A percentile compares a stretch with the other conserved stretches of the same genome.
Conservation (phyloP, 2,329 filamentous ascomycete species). For the Sporothrix pseudoabietina region DNA sequence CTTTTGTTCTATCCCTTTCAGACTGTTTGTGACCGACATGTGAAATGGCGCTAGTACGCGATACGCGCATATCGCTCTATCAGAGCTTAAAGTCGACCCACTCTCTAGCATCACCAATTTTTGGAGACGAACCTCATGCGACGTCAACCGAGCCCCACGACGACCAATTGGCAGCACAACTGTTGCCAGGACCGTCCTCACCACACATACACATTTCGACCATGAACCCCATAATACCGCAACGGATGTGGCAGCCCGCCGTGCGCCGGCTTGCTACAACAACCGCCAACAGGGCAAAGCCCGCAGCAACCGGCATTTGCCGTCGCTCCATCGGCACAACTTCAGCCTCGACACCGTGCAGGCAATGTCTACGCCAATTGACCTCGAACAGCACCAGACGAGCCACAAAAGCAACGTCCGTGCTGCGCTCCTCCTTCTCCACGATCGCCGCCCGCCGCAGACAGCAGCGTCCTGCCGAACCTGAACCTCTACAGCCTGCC, state of each 20-base stretch:
- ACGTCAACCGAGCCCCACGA: not conserved
- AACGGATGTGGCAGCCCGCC: slow-evolving; percentile 22
- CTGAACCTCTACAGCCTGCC: slow-evolving; percentile 51
- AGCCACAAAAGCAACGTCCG: not conserved
- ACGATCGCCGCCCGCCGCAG: not conserved
- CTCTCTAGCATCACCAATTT: slow-evolving; percentile 25
- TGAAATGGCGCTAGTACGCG: slow-evolving; percentile 12
- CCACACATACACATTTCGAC: not conserved
- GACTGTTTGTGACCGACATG: not conserved
- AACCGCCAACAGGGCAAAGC: not conserved
- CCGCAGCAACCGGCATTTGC: not conserved
- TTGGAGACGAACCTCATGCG: slow-evolving; percentile 15
- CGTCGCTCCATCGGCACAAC: not conserved
- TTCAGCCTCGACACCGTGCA: slow-evolving; percentile 6
- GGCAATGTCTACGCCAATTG: slow-evolving; percentile 23
- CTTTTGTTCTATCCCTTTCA: not conserved
- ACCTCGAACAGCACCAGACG: not conserved
- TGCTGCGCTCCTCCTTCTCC: slow-evolving; percentile 22
- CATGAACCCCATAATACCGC: slow-evolving; percentile 27
- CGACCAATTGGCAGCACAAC: slow-evolving; percentile 10
- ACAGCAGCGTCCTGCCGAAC: not conserved
- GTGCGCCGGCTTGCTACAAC: not conserved
- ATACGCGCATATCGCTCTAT: slow-evolving; percentile 17
- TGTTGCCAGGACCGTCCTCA: not conserved
- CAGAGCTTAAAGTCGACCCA: slow-evolving; percentile 23